Evolutionary conservation across 352 stramenopile species (phyloP), one percentile per base, ranked within the genome.

Genomic region (Blastocystis sp.): DNA sequence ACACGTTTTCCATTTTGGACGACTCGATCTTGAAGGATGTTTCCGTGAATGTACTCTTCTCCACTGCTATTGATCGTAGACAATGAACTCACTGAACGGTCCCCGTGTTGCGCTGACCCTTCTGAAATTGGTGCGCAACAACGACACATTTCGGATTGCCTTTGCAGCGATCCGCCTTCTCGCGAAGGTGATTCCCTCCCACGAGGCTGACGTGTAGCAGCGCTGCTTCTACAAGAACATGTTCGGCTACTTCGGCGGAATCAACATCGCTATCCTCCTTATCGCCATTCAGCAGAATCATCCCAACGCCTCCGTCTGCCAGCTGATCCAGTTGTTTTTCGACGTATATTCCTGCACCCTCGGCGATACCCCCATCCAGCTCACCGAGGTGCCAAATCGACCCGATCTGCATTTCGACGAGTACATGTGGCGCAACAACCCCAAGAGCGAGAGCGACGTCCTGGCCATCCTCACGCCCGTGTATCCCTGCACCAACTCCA

Each of bases 381-480:
- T 84, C 17, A 24, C 21, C 14, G 52, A 54, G 21, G 11, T 48
- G 38, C 14, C 34, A 24, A 17, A 21, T 24, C 57, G 45, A 69
- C 52, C 54, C 40, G 74, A 84, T 52, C 45, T 84, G 2, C 52
- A 40, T 52, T 84, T 61, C 48, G 57, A 84, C 48, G 24, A 57
- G 24, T 42, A 45, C 2, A 45, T 69, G 17, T 84, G 74, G 74
- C 21, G 9, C 3, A 28, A 68, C 19, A 54, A 45, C 14, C 10
- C 28, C 17, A 74, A 45, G n/a, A 38, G 17, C n/a, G 4, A 45
- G 9, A 14, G 54, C 57, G 52, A 66, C 24, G 28, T 0, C 14
- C 21, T 84, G 57, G 74, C 66, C 38, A 54, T 84, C 48, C 57
- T 84, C n/a, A 84, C 74, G 59, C 74, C 74, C 6, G 43, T 28